Base-by-base conservation (phyloP, 140 eudicot species). In the Bidens hawaiensis region DNA sequence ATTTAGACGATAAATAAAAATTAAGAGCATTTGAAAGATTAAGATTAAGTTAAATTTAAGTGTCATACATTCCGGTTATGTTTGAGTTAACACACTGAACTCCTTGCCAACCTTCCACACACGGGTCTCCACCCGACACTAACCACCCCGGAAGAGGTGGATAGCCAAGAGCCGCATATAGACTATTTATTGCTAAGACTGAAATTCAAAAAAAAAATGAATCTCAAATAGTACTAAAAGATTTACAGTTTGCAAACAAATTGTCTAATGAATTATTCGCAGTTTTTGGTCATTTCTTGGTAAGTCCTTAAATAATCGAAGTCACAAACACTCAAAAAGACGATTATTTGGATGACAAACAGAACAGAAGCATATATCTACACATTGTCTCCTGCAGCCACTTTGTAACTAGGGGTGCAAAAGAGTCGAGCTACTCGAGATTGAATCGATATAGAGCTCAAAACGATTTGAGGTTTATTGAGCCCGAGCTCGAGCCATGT, bases 31-130 rank as follows among this genome's bases (percentile, higher is more conserved):
- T 42, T 41, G 14, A 5, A 54, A 28, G 19, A 61, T 62, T 47
- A 56, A 54, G 22, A 58, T 55, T 30, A 9, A 12, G 67, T 22
- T 15, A 25, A 27, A 18, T 73, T 22, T 15, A 25, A 27, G 15
- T 73, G 38, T 69, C 96, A 19, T 93, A 93, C 99, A 93, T 72
- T 62, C 81, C 85, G 9, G 97, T 85, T 47, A 93, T 78, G 80
- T 88, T 88, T 4, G 99, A 60, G 66, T 75, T 83, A 42, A 93
- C 99, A 69, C 99, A 93, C 54, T 58, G 88, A 31, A 93, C 90
- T 6, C 99, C 99, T 77, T 81, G 97, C 99, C 99, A 93, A 69
- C 76, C 81, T 65, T 84, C 90, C 5, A 75, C 81, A 65, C 99
- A 93, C 17, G 99, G 99, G 75, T 93, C 99, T 60, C 95, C 96